These are phyloP conservation scores for Schizophyllum amplum DNA, from an alignment of 1,284 basidiomycete genomes.

Conservation along the genomic window DNA sequence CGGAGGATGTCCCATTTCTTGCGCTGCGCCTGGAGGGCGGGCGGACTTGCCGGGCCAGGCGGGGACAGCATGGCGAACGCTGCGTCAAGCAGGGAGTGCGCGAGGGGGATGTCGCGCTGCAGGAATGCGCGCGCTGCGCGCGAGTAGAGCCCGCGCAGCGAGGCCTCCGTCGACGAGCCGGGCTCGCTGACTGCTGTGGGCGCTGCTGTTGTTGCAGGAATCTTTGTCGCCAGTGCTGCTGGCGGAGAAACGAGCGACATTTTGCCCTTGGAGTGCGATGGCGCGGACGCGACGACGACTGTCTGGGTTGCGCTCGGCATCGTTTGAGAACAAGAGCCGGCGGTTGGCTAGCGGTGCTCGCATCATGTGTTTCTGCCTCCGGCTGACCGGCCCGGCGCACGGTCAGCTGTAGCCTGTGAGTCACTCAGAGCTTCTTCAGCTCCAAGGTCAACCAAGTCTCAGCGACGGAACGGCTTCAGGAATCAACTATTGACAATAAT, in stretches of 20 bases:
- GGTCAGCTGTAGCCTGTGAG: too few relatives aligned
- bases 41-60: slow-evolving; percentile 33
- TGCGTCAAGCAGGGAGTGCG: slow-evolving; percentile 55
- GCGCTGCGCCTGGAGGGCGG: slow-evolving; percentile 45
- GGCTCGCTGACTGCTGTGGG: slow-evolving; percentile 5
- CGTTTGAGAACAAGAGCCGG: background rate
- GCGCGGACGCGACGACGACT: background rate
- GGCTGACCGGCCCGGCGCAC: too few relatives aligned
- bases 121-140: slow-evolving; percentile 71
- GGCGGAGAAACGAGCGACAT: background rate
- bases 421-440: too few relatives aligned
- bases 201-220: background rate
- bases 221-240: background rate
- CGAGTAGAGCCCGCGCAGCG: slow-evolving; percentile 61
- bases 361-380: background rate
- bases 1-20: slow-evolving; percentile 76
- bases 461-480: too few relatives aligned
- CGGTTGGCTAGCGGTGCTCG: background rate
- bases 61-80: slow-evolving; percentile 56
- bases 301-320: background rate
- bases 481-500: too few relatives aligned
- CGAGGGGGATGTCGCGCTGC: slow-evolving; percentile 55
- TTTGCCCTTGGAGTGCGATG: background rate
- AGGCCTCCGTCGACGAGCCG: slow-evolving; percentile 32
- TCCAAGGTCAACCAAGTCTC: too few relatives aligned